A percentile compares a stretch with the other conserved stretches of the same genome.
These are phyloP conservation scores for Psidium friedrichsthalianum DNA, from an alignment of 345 rosid species.

Conservation along the genomic window DNA sequence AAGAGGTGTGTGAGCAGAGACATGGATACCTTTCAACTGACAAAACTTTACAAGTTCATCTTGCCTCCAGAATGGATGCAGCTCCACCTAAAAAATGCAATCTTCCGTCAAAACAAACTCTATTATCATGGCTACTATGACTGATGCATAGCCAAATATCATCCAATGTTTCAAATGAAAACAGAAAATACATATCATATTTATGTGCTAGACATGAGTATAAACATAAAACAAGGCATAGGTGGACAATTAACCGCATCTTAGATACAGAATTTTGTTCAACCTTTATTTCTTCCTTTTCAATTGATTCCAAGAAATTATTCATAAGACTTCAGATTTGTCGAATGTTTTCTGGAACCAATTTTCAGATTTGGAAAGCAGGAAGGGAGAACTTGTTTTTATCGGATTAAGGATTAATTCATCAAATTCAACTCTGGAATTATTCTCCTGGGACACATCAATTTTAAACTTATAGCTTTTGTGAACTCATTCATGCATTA, in stretches of 20 bases:
- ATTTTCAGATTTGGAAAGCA: background rate
- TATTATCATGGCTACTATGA: background rate
- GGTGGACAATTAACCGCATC: background rate
- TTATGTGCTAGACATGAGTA: background rate
- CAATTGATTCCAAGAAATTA: background rate
- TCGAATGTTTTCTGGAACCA: background rate
- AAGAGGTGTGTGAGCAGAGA: conserved; percentile 60
- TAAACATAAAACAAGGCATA: background rate
- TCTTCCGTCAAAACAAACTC: background rate
- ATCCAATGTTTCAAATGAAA: background rate
- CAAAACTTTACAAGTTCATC: conserved; percentile 57
- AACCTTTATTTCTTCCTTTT: background rate
- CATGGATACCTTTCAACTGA: conserved; percentile 45
- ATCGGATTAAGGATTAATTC: background rate
- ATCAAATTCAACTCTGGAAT: background rate
- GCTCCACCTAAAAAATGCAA: conserved; percentile 29
- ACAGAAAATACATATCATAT: background rate
- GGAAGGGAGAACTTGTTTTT: background rate
- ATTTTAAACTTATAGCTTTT: background rate
- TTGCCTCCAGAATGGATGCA: conserved; percentile 67
- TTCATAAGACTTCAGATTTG: background rate
- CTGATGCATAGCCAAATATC: background rate
- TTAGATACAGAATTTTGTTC: background rate
- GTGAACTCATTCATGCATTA: background rate
- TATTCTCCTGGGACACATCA: background rate